Percentiles rank a stretch among this genome's conserved stretches.
phyloP scores from a whole-genome alignment of 2,329 filamentous ascomycete species.

The Phialocephala sp. region DNA sequence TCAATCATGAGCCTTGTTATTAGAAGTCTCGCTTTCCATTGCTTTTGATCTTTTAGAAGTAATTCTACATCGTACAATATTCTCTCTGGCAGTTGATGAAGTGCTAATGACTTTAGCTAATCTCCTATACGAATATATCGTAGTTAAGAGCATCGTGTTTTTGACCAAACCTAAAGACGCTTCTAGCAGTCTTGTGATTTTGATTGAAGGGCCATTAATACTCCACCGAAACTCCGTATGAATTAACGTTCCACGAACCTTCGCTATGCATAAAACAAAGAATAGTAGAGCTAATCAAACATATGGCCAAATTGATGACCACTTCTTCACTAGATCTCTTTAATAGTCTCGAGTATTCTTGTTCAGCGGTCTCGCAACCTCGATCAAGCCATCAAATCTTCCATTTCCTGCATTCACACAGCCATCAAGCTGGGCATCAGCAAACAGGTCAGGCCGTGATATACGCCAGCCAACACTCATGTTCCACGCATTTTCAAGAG shows the following conservation, averaged over 20 bases:
- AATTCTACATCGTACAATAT: not conserved
- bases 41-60: not conserved
- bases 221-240: not conserved
- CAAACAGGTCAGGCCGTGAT: constrained; percentile 19
- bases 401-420: constrained; percentile 35
- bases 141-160: no score
- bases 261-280: constrained; percentile 9
- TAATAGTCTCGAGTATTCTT: not conserved
- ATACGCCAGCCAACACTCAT: constrained; percentile 36
- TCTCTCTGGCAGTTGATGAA: not conserved
- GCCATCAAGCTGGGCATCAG: constrained; percentile 38
- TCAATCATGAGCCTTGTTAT: not conserved
- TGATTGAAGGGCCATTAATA: not conserved
- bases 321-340: not conserved
- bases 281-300: not conserved
- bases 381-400: constrained; percentile 39
- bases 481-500: constrained; percentile 38
- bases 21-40: not conserved
- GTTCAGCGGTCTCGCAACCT: constrained; percentile 19
- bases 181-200: not conserved
- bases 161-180: not conserved
- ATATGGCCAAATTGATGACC: not conserved
- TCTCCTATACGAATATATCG: not conserved
- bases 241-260: not conserved
- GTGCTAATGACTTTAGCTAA: not conserved